These are phyloP conservation scores for Sphagnum contortum DNA, from an alignment of 225 moss, liverwort and hornwort species.

Conservation along the genomic window DNA sequence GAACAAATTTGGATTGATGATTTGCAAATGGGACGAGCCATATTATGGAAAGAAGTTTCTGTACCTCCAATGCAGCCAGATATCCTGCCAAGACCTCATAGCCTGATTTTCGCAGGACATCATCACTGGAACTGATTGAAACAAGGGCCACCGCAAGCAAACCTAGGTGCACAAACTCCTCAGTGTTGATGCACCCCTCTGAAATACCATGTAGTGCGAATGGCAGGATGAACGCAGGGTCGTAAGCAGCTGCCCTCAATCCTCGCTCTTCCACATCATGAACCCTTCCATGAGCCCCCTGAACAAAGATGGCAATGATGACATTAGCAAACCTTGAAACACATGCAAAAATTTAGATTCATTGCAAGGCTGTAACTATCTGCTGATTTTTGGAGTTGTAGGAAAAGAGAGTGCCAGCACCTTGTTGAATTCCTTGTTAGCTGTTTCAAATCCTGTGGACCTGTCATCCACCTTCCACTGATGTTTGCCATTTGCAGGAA, in stretches of 20 bases:
- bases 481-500: conserved; percentile 24
- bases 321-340: no score
- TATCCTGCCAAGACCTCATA: conserved; percentile 82
- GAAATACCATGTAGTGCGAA: conserved; percentile 76
- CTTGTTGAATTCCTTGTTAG: conserved; percentile 11
- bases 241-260: conserved; percentile 65
- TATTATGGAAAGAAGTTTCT: background rate
- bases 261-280: conserved; percentile 28
- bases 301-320: background rate
- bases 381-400: no score
- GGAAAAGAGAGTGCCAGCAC: conserved; percentile 4
- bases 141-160: conserved; percentile 72
- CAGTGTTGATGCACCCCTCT: conserved; percentile 57
- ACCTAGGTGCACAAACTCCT: conserved; percentile 83
- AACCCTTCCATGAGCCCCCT: conserved; percentile 20
- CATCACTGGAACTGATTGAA: conserved; percentile 74
- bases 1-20: no score
- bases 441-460: conserved; percentile 7
- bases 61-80: conserved; percentile 63
- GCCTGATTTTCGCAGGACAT: conserved; percentile 71
- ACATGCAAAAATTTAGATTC: no score
- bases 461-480: conserved; percentile 11
- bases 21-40: no score
- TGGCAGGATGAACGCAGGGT: conserved; percentile 78
- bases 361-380: no score